Evolutionary conservation across 2,329 filamentous ascomycete species (phyloP).

Genomic region (Cladophialophora carrionii): DNA sequence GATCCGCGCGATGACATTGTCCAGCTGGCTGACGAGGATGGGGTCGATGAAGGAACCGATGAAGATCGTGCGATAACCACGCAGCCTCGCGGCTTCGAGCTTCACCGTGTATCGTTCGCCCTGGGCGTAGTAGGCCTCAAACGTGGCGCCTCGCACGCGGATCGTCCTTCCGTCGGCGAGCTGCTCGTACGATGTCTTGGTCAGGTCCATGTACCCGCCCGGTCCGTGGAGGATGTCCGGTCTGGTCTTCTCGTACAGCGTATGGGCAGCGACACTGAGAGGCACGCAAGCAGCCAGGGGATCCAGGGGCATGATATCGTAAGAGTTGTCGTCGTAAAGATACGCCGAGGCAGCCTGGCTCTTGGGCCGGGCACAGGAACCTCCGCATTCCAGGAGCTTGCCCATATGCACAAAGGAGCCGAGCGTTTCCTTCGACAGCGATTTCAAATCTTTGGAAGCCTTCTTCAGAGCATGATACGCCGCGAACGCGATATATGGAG

Average conservation of each 20-base stretch:
- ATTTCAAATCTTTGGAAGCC: not conserved
- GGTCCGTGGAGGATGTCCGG: slow-evolving; percentile 57
- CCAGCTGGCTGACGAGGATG: slow-evolving; percentile 51
- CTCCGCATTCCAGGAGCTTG: slow-evolving; percentile 61
- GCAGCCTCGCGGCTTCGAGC: slow-evolving; percentile 51
- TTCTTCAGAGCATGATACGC: slow-evolving; percentile 3
- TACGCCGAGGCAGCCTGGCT: slow-evolving; percentile 49
- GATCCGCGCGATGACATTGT: slow-evolving; percentile 44
- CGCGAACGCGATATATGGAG: slow-evolving; percentile 41
- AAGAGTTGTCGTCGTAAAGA: slow-evolving; percentile 49
- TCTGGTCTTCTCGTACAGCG: slow-evolving; percentile 60
- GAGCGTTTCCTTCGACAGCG: slow-evolving; percentile 6
- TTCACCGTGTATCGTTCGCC: slow-evolving; percentile 52
- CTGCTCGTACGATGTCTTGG: slow-evolving; percentile 50
- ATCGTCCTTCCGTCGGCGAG: slow-evolving; percentile 42
- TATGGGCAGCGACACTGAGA: slow-evolving; percentile 57
- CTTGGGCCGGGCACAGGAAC: slow-evolving; percentile 54
- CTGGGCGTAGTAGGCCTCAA: slow-evolving; percentile 51
- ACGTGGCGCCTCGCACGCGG: slow-evolving; percentile 50
- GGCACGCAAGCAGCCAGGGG: slow-evolving; percentile 52
- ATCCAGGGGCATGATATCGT: slow-evolving; percentile 53
- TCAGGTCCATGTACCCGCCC: slow-evolving; percentile 54
- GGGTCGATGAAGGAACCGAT: slow-evolving; percentile 55
- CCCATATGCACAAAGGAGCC: slow-evolving; percentile 57
- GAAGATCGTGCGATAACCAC: slow-evolving; percentile 53